These are phyloP conservation scores for Epichloe brachyelytri DNA, from an alignment of 2,329 filamentous ascomycete species.

Conservation along the genomic window DNA sequence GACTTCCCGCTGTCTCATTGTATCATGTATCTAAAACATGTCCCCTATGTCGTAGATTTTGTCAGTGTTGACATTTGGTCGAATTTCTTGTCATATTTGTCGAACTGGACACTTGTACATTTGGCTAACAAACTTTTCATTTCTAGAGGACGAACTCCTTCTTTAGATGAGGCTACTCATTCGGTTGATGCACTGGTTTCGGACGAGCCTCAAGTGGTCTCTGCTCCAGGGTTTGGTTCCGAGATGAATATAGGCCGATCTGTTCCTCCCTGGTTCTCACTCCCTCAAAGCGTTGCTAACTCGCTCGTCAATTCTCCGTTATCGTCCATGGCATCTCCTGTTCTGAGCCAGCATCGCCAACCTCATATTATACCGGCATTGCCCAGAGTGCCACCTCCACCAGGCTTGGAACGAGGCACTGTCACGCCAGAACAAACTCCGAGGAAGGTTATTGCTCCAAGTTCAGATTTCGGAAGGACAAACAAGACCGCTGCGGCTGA, in stretches of 20 bases:
- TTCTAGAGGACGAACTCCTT: slow-evolving; percentile 49
- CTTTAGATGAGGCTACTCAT: slow-evolving; percentile 45
- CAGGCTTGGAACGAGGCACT: slow-evolving; percentile 13
- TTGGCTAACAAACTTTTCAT: slow-evolving; percentile 26
- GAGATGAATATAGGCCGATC: slow-evolving; percentile 10
- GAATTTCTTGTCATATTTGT: slow-evolving; percentile 18
- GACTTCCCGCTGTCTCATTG: slow-evolving; percentile 17
- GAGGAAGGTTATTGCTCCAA: slow-evolving; percentile 13
- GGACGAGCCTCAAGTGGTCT: slow-evolving; percentile 30
- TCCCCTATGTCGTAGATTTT: slow-evolving; percentile 5
- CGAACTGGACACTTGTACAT: slow-evolving; percentile 13
- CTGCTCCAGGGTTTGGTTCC: slow-evolving; percentile 1
- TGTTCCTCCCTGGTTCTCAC: slow-evolving; percentile 19
- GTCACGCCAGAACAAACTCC: slow-evolving; percentile 23
- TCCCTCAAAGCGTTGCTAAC: slow-evolving; percentile 7
- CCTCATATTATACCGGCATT: slow-evolving; percentile 14
- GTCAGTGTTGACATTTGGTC: slow-evolving; percentile 8
- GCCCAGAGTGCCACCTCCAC: slow-evolving; percentile 13
- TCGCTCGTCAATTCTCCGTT: slow-evolving; percentile 1
- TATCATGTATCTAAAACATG: slow-evolving; percentile 7
- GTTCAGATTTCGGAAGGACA: slow-evolving; percentile 26
- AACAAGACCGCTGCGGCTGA: slow-evolving; percentile 33
- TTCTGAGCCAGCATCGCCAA: slow-evolving; percentile 9
- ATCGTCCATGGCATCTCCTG: slow-evolving; percentile 11
- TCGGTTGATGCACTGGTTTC: slow-evolving; percentile 59